phyloP scores from a whole-genome alignment of 192 early-diverging fungal species.

The Entophlyctis luteolus region DNA sequence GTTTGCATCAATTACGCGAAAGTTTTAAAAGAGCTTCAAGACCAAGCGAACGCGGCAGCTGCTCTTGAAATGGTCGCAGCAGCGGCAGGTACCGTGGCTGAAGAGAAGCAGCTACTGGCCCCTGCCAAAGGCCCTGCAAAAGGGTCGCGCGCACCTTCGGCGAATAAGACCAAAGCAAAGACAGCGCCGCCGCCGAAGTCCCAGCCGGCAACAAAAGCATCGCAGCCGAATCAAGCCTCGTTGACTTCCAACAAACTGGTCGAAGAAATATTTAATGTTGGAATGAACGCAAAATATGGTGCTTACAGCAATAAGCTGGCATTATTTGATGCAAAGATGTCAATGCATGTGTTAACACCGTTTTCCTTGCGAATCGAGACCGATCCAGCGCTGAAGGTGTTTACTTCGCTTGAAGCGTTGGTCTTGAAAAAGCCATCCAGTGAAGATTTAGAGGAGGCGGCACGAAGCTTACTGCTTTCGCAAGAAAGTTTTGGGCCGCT shows the following conservation, averaged over 20 bases:
- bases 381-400: conserved; percentile 17
- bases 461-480: not conserved
- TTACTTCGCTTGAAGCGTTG: not conserved
- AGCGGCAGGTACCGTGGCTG: not conserved
- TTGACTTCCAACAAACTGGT: not conserved
- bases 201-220: not conserved
- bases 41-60: not conserved
- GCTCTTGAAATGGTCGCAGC: not conserved
- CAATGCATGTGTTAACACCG: not conserved
- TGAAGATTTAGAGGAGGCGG: conserved; percentile 18
- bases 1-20: conserved; percentile 18
- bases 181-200: not conserved
- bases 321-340: conserved; percentile 11
- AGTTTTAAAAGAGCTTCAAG: conserved; percentile 10
- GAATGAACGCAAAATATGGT: not conserved
- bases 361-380: not conserved
- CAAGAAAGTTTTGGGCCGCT: not conserved
- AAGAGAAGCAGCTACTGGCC: not conserved
- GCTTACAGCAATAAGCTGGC: conserved; percentile 14
- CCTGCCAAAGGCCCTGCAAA: conserved; percentile 2
- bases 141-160: not conserved
- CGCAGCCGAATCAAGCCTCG: not conserved
- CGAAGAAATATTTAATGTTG: conserved; percentile 13
- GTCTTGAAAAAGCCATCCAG: conserved; percentile 8
- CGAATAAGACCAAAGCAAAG: not conserved